These are phyloP conservation scores for Diplogelasinospora grovesii DNA, from an alignment of 495 filamentous ascomycete species.

Conservation along the genomic window DNA sequence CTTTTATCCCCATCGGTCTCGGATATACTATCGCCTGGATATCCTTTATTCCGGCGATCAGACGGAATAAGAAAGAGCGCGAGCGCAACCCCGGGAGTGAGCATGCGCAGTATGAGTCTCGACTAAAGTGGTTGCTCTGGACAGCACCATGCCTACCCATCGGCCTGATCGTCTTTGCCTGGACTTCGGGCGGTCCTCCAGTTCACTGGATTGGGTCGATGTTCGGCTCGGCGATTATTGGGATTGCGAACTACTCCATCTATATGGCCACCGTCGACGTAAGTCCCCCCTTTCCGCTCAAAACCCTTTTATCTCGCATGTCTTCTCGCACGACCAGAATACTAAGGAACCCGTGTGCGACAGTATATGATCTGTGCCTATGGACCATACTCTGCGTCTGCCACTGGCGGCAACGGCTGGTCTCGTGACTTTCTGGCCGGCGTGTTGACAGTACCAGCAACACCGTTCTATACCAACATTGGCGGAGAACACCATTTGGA, in stretches of 20 bases:
- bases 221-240: conserved; percentile 54
- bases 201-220: conserved; percentile 57
- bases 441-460: conserved; percentile 66
- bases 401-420: conserved; percentile 65
- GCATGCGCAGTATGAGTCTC: conserved; percentile 52
- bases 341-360: not conserved
- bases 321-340: too few relatives aligned
- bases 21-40: conserved; percentile 61
- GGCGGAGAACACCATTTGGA: conserved; percentile 50
- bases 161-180: conserved; percentile 64
- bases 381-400: conserved; percentile 70
- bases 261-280: conserved; percentile 74
- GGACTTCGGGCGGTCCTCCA: conserved; percentile 56
- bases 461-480: conserved; percentile 63
- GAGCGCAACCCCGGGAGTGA: conserved; percentile 49
- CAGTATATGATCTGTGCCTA: conserved; percentile 76
- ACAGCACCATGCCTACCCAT: conserved; percentile 60
- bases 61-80: conserved; percentile 47
- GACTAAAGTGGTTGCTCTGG: conserved; percentile 53
- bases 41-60: conserved; percentile 58
- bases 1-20: conserved; percentile 57
- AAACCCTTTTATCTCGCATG: not conserved
- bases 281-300: conserved; percentile 2
- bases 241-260: conserved; percentile 63
- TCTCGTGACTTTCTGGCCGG: conserved; percentile 79